Percentiles rank a stretch among this genome's conserved stretches.
Evolutionary conservation across 208 protist species (phyloP).

Genomic region (Trypanosoma platydactyli): DNA sequence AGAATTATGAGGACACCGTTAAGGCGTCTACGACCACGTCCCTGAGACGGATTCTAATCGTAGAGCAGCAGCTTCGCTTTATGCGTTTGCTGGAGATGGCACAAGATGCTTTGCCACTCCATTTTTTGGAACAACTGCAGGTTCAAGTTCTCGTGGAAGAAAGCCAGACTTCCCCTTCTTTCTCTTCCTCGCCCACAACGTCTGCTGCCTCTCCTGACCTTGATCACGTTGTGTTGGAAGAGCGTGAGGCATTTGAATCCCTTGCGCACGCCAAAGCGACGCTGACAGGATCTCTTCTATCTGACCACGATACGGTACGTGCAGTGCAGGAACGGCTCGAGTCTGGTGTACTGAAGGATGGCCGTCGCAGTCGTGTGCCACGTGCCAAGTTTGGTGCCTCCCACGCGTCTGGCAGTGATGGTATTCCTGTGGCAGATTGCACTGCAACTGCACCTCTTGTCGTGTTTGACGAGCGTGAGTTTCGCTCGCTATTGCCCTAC

Average conservation of each 20-base stretch:
- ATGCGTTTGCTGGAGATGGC: slow-evolving; percentile 72
- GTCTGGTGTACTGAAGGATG: slow-evolving; percentile 28
- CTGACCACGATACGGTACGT: slow-evolving; percentile 45
- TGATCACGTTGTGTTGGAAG: slow-evolving; percentile 37
- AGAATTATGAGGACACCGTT: background rate
- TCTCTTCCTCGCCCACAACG: too few species aligned
- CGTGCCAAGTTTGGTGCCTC: too few species aligned
- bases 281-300: slow-evolving; percentile 66
- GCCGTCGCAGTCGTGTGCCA: background rate
- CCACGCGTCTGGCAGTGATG: background rate
- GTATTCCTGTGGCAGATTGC: background rate
- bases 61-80: slow-evolving; percentile 43
- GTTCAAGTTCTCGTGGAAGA: slow-evolving; percentile 71
- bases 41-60: slow-evolving; percentile 43
- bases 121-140: slow-evolving; percentile 31
- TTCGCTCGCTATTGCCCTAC: slow-evolving; percentile 79
- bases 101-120: slow-evolving; percentile 49
- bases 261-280: slow-evolving; percentile 75
- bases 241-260: slow-evolving; percentile 66
- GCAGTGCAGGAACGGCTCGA: slow-evolving; percentile 58
- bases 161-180: slow-evolving; percentile 1
- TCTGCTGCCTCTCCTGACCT: too few species aligned
- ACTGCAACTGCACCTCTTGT: slow-evolving; percentile 39
- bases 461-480: slow-evolving; percentile 87
- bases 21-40: slow-evolving; percentile 5